Conservation (phyloP, 352 stramenopile species). For the Phytopythium litorale region DNA sequence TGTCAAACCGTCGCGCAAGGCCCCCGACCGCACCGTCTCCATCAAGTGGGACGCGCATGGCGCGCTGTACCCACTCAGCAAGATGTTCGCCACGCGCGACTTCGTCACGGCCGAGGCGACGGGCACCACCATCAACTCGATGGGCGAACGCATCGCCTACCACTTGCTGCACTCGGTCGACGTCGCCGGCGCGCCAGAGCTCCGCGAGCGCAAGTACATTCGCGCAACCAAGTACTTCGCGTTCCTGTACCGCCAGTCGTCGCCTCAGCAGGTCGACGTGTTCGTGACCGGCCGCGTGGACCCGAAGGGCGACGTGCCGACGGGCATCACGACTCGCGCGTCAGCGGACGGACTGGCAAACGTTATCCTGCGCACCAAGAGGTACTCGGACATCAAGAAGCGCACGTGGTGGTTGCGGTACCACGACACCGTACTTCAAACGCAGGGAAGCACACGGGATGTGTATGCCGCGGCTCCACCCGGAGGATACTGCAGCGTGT, state of each 20-base stretch:
- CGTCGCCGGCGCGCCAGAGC: constrained; percentile 8
- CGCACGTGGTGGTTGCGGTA: constrained; percentile 34
- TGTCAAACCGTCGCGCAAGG: constrained; percentile 15
- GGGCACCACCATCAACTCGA: constrained; percentile 12
- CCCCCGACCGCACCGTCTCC: constrained; percentile 20
- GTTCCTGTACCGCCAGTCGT: constrained; percentile 20
- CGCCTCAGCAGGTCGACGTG: constrained; percentile 32
- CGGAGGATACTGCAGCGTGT: constrained; percentile 26
- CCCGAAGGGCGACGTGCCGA: constrained; percentile 24
- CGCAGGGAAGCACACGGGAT: not conserved
- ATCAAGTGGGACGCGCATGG: constrained; percentile 33
- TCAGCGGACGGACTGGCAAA: constrained; percentile 25
- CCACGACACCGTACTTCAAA: constrained; percentile 1
- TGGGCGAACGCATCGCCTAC: constrained; percentile 22
- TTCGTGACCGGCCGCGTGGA: constrained; percentile 43
- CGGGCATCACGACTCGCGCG: constrained; percentile 23
- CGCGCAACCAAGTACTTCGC: constrained; percentile 8
- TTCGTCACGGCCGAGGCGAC: constrained; percentile 10
- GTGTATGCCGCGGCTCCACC: not conserved
- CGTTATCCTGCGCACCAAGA: constrained; percentile 8
- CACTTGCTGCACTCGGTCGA: constrained; percentile 18
- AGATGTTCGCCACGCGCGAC: constrained; percentile 11
- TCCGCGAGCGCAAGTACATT: constrained; percentile 5
- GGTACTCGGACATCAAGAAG: constrained; percentile 54
- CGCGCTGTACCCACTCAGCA: constrained; percentile 12